A percentile compares a stretch with the other conserved stretches of the same genome.
These are phyloP conservation scores for Lanmaoa pseudosensibilis DNA, from an alignment of 768 basidiomycete species.

Conservation along the genomic window DNA sequence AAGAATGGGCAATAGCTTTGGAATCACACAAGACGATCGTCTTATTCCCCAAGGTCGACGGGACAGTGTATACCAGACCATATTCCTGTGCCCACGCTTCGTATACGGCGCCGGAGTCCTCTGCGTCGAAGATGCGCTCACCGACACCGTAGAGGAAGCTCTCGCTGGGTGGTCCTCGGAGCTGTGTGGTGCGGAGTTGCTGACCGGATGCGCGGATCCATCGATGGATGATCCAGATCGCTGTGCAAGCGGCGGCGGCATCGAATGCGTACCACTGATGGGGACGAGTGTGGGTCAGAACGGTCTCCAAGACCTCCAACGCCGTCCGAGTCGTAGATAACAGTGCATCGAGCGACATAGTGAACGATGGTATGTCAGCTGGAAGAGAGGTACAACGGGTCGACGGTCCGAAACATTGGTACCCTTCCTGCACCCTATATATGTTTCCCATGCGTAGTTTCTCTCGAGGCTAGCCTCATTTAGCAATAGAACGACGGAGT, in stretches of 20 bases:
- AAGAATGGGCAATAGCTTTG: slow-evolving; percentile 30
- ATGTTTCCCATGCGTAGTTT: no score
- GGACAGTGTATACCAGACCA: slow-evolving; percentile 17
- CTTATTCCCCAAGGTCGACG: slow-evolving; percentile 12
- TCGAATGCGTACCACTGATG: background rate
- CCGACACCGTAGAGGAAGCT: slow-evolving; percentile 20
- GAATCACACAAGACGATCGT: slow-evolving; percentile 38
- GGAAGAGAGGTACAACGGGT: background rate
- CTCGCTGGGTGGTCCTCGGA: slow-evolving; percentile 19
- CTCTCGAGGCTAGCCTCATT: no score
- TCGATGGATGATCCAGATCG: slow-evolving; percentile 6
- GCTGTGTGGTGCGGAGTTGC: slow-evolving; percentile 6
- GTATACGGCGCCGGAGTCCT: slow-evolving; percentile 9
- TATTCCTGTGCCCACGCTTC: slow-evolving; percentile 24
- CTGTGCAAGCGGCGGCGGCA: background rate
- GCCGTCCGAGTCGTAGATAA: background rate
- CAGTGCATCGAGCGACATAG: background rate
- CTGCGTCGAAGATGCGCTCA: background rate
- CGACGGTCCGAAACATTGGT: background rate
- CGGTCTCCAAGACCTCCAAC: background rate
- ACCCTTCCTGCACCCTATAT: background rate
- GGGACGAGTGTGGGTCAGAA: background rate
- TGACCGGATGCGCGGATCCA: slow-evolving; percentile 33
- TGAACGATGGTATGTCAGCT: background rate
- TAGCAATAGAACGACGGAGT: no score